phyloP scores from a whole-genome alignment of 768 basidiomycete species.

The Megacollybia marginata region DNA sequence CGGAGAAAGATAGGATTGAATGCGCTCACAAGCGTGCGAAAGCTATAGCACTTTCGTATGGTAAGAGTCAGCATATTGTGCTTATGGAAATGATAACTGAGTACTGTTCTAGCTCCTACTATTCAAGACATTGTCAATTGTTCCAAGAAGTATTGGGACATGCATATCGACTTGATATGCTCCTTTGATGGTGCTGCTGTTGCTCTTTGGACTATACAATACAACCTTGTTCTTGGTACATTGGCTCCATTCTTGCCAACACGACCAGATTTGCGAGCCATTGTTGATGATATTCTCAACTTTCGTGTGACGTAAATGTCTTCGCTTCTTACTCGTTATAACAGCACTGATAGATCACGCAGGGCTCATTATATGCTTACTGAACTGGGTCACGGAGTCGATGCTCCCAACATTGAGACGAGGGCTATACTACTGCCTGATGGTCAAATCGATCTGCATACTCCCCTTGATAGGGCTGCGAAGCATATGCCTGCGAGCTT shows the following conservation, averaged over 20 bases:
- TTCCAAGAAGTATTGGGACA: slow-evolving; percentile 25
- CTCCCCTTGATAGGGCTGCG: slow-evolving; percentile 14
- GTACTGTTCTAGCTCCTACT: slow-evolving; percentile 22
- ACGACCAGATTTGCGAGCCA: slow-evolving; percentile 15
- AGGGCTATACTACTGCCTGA: slow-evolving; percentile 12
- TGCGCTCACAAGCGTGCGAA: too few relatives aligned
- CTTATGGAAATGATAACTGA: too few relatives aligned
- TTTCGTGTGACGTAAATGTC: slow-evolving; percentile 17
- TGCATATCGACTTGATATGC: slow-evolving; percentile 21
- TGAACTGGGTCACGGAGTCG: slow-evolving; percentile 22
- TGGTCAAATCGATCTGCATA: slow-evolving; percentile 17
- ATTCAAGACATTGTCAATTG: slow-evolving; percentile 20
- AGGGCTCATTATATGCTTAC: slow-evolving; percentile 22
- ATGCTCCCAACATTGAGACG: slow-evolving; percentile 19
- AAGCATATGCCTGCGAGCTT: slow-evolving; percentile 25
- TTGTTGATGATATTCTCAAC: slow-evolving; percentile 17
- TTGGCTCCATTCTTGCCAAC: slow-evolving; percentile 14
- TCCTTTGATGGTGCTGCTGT: slow-evolving; percentile 22
- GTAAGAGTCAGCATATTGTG: too few relatives aligned
- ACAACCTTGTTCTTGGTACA: slow-evolving; percentile 27
- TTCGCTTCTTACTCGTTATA: neutral
- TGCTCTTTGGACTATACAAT: slow-evolving; percentile 26
- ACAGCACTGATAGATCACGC: neutral
- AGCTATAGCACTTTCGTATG: too few relatives aligned
- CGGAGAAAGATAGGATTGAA: too few relatives aligned